Percentiles rank a stretch among this genome's conserved stretches.
phyloP scores from a whole-genome alignment of 768 basidiomycete species.

The Fibroporia radiculosa region DNA sequence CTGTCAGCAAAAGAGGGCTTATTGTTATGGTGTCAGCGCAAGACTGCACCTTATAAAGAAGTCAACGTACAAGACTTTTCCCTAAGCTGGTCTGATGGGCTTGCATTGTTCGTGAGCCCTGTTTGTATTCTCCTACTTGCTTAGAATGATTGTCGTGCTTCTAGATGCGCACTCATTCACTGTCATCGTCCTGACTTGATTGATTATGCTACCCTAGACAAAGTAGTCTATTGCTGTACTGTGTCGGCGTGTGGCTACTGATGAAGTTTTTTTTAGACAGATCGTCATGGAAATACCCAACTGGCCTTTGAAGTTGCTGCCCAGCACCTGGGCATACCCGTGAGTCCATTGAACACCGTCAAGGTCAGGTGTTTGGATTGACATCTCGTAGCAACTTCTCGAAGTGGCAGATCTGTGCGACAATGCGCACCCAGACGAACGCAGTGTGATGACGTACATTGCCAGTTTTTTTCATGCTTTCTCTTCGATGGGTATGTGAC shows the following conservation, averaged over 20 bases:
- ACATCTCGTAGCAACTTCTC: constrained; percentile 66
- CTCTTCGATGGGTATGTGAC: constrained; percentile 79
- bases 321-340: constrained; percentile 85
- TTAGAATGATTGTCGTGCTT: constrained; percentile 2
- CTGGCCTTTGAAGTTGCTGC: constrained; percentile 87
- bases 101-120: constrained; percentile 70
- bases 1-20: constrained; percentile 98
- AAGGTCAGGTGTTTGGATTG: constrained; percentile 5
- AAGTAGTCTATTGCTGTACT: constrained; percentile 44
- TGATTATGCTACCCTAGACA: constrained; percentile 82
- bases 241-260: neutral
- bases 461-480: constrained; percentile 98
- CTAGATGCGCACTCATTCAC: constrained; percentile 94
- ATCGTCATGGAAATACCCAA: constrained; percentile 76
- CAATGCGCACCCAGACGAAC: constrained; percentile 82
- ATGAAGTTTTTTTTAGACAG: constrained; percentile 35
- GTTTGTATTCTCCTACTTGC: neutral
- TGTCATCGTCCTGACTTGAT: constrained; percentile 94
- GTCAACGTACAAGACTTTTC: constrained; percentile 95
- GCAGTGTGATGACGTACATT: constrained; percentile 96
- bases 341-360: too few relatives aligned
- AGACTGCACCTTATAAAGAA: constrained; percentile 85
- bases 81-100: constrained; percentile 87
- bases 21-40: constrained; percentile 96
- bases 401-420: constrained; percentile 96